Evolutionary conservation across 1,284 basidiomycete species (phyloP), one percentile per base, ranked within the genome.

Genomic region (Boletus hoseneyae): DNA sequence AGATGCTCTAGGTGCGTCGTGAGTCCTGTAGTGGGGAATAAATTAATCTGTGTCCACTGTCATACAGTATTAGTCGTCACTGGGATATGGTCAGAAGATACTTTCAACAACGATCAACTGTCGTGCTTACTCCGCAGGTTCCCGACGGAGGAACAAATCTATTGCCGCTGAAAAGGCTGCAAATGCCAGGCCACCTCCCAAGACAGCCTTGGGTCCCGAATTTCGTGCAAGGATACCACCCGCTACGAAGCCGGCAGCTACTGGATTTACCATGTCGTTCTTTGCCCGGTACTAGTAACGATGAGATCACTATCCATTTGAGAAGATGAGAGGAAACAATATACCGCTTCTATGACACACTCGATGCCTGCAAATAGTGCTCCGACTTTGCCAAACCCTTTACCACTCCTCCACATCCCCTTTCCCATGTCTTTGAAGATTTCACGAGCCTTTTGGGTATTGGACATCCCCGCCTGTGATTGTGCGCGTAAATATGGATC

Each of bases 361-460:
- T 99, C 97, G 13, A 93, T 85, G 27, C 95, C 94, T 15, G 92
- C 87, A 68, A 93, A 99, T 42, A 99, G 64, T 6, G 90, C 91
- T 15, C 95, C 96, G 42, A 99, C 92, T 73, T 96, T 97, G 1
- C 87, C 95, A 63, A 98, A 98, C 0, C 93, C 90, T 66, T 88
- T 93, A 12, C 96, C 96, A 47, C 79, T 89, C 29, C 79, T 76
- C 82, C 84, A 95, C 93, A 98, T 97, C 40, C 86, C 87, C 57
- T 80, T 83, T 0, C 95, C 96, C 85, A 97, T 98, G 58, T 98
- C 95, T 65, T 85, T 91, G 70, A 98, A 91, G 36, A 97, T 85
- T 59, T 88, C 85, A 41, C 82, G 78, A 0, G 93, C 90, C 64
- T 95, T 92, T 67, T 93, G 86, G 27, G 77, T 78, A 39, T 79